phyloP scores from a whole-genome alignment of 352 stramenopile genomes.

The Phytophthora quininea region DNA sequence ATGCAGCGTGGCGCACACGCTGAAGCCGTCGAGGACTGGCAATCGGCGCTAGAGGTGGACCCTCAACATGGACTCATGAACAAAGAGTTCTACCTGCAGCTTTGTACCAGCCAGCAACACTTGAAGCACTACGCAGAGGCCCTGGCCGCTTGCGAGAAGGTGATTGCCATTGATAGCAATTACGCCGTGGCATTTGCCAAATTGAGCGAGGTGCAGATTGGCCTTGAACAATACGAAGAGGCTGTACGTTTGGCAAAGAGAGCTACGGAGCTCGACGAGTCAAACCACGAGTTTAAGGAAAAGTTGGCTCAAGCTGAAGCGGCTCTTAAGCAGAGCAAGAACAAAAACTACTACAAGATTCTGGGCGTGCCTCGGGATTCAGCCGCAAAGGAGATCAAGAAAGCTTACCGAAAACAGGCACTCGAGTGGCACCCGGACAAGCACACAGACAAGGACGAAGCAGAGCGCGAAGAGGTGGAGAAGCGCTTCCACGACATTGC shows the following conservation, averaged over 20 bases:
- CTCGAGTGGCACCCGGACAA: conserved; percentile 95
- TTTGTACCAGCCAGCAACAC: conserved; percentile 72
- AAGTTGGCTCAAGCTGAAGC: conserved; percentile 77
- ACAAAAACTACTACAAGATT: conserved; percentile 94
- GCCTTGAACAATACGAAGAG: conserved; percentile 82
- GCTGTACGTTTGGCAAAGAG: conserved; percentile 73
- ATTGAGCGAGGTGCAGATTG: conserved; percentile 74
- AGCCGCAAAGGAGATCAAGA: conserved; percentile 94
- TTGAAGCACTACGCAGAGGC: conserved; percentile 64
- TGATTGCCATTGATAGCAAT: conserved; percentile 50
- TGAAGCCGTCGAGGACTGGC: conserved; percentile 71
- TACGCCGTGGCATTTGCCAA: conserved; percentile 68
- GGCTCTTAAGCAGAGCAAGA: conserved; percentile 90
- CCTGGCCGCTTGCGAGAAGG: conserved; percentile 52
- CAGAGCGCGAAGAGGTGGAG: conserved; percentile 84
- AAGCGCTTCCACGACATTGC: conserved; percentile 96
- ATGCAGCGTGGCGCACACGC: conserved; percentile 56
- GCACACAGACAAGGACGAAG: conserved; percentile 75
- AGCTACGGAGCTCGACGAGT: conserved; percentile 71
- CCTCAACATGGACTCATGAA: conserved; percentile 63
- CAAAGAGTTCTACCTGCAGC: conserved; percentile 78
- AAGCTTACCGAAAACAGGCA: conserved; percentile 94
- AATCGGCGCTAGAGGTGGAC: conserved; percentile 70
- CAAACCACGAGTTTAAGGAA: conserved; percentile 76
- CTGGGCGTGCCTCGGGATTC: conserved; percentile 84